Evolutionary conservation across 768 basidiomycete genomes (phyloP).

Genomic region (Mycena sanguinolenta): DNA sequence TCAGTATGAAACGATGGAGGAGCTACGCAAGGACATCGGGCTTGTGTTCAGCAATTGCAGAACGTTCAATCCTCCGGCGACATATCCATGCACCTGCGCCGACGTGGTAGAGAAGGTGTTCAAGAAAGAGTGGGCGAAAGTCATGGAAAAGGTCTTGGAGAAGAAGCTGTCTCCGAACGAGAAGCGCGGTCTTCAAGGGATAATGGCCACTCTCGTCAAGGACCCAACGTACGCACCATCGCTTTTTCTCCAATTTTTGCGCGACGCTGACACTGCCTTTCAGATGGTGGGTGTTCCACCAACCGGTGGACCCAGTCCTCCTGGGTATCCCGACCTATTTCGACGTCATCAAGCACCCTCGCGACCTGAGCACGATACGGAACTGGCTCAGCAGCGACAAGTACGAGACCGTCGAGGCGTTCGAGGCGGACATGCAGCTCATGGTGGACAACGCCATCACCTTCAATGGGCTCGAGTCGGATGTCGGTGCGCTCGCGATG

Average conservation of each 20-base stretch:
- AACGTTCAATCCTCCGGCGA: conserved; percentile 89
- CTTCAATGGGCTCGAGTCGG: conserved; percentile 88
- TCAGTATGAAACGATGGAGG: conserved; percentile 85
- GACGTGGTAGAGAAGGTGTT: conserved; percentile 81
- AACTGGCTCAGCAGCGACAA: conserved; percentile 85
- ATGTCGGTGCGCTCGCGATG: conserved; percentile 77
- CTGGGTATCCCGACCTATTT: conserved; percentile 91
- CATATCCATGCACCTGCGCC: conserved; percentile 80
- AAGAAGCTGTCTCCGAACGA: conserved; percentile 82
- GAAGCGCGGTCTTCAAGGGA: conserved; percentile 80
- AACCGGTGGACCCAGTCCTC: conserved; percentile 89
- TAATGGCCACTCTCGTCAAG: conserved; percentile 78
- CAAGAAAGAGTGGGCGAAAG: conserved; percentile 90
- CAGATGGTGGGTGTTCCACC: conserved; percentile 84
- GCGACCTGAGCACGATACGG: conserved; percentile 88
- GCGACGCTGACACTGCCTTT: conserved; percentile 20
- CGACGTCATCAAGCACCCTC: conserved; percentile 89
- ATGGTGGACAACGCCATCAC: conserved; percentile 91
- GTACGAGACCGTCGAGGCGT: conserved; percentile 81
- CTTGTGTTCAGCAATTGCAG: conserved; percentile 92
- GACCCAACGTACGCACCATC: conserved; percentile 70
- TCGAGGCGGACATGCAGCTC: conserved; percentile 88
- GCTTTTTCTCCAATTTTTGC: conserved; percentile 19
- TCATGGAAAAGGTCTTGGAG: conserved; percentile 72
- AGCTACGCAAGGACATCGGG: conserved; percentile 83